Percentiles rank a stretch among this genome's conserved stretches.
Conservation (phyloP, 2,329 filamentous ascomycete genomes). For the Fusarium dimerum region DNA sequence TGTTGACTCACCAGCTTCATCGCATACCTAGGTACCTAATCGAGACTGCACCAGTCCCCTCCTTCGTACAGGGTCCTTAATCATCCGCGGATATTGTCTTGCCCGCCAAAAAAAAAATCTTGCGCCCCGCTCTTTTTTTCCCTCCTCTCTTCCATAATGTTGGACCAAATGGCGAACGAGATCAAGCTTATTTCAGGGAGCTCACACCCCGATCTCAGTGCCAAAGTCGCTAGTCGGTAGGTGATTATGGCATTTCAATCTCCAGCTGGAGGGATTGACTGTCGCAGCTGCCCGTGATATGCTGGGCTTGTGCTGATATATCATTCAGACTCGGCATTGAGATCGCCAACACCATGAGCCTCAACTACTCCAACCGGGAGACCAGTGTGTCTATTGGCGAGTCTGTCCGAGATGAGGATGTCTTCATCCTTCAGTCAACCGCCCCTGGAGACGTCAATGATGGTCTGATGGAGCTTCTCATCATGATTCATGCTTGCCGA, state of each 20-base stretch:
- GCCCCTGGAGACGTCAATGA: slow-evolving; percentile 97
- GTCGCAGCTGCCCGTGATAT: too few species aligned
- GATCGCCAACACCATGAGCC: slow-evolving; percentile 74
- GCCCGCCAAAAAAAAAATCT: slow-evolving; percentile 28
- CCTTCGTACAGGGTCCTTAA: slow-evolving; percentile 4
- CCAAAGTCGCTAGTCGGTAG: slow-evolving; percentile 47
- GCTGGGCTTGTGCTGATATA: slow-evolving; percentile 25
- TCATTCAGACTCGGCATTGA: slow-evolving; percentile 69
- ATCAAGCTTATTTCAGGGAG: slow-evolving; percentile 54
- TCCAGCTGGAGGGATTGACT: not conserved
- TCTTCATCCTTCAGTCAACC: slow-evolving; percentile 96
- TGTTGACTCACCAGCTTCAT: slow-evolving; percentile 19
- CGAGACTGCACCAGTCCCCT: too few species aligned
- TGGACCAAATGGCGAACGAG: slow-evolving; percentile 52
- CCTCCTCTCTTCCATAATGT: slow-evolving; percentile 32
- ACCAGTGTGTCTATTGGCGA: slow-evolving; percentile 93
- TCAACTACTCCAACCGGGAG: slow-evolving; percentile 86
- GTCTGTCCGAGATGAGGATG: slow-evolving; percentile 95
- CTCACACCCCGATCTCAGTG: slow-evolving; percentile 50
- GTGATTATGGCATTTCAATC: slow-evolving; percentile 18
- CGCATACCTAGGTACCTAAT: slow-evolving; percentile 24
- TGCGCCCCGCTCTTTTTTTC: slow-evolving; percentile 28
- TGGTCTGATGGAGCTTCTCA: slow-evolving; percentile 94
- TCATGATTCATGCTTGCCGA: slow-evolving; percentile 94
- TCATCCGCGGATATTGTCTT: slow-evolving; percentile 19